These are phyloP conservation scores for Ambrosiella beaveri DNA, from an alignment of 2,329 filamentous ascomycete genomes.

Conservation along the genomic window DNA sequence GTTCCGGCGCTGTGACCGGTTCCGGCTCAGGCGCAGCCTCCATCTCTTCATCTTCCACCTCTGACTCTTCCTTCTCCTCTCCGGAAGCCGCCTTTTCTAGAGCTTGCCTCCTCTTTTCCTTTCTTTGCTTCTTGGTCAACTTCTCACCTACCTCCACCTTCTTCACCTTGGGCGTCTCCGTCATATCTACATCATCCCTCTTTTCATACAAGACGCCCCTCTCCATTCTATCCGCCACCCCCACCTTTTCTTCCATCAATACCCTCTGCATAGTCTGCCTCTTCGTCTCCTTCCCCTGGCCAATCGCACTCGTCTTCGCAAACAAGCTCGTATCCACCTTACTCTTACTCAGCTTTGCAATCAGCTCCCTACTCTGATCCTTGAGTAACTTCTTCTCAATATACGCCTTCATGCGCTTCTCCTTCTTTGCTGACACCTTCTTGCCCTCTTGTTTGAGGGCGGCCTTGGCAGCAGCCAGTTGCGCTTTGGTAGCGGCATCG, in stretches of 20 bases:
- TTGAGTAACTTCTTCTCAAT: slow-evolving; percentile 84
- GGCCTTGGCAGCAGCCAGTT: slow-evolving; percentile 36
- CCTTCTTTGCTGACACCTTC: slow-evolving; percentile 47
- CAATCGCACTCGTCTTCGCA: slow-evolving; percentile 60
- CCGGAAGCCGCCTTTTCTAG: not conserved
- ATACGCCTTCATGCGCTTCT: slow-evolving; percentile 50
- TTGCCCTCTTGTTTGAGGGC: slow-evolving; percentile 36
- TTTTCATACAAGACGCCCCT: slow-evolving; percentile 36
- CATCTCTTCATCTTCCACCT: not conserved
- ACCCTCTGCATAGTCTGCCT: slow-evolving; percentile 48
- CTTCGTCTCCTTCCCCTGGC: slow-evolving; percentile 54
- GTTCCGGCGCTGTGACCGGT: slow-evolving; percentile 2
- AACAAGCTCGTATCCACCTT: slow-evolving; percentile 72
- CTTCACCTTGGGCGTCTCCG: slow-evolving; percentile 1
- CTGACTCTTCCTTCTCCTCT: slow-evolving; percentile 2
- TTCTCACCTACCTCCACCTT: slow-evolving; percentile 17
- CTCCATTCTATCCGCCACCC: slow-evolving; percentile 35
- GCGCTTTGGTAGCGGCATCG: slow-evolving; percentile 22
- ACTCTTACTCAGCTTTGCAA: slow-evolving; percentile 63
- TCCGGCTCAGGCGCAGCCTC: slow-evolving; percentile 3
- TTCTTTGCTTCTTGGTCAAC: slow-evolving; percentile 19
- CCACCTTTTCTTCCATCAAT: slow-evolving; percentile 46
- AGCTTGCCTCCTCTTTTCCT: slow-evolving; percentile 13
- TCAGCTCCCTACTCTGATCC: slow-evolving; percentile 71
- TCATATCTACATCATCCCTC: slow-evolving; percentile 14